A percentile compares a stretch with the other conserved stretches of the same genome.
These are phyloP conservation scores for Calvatia gigantea DNA, from an alignment of 768 basidiomycete species.

Conservation along the genomic window DNA sequence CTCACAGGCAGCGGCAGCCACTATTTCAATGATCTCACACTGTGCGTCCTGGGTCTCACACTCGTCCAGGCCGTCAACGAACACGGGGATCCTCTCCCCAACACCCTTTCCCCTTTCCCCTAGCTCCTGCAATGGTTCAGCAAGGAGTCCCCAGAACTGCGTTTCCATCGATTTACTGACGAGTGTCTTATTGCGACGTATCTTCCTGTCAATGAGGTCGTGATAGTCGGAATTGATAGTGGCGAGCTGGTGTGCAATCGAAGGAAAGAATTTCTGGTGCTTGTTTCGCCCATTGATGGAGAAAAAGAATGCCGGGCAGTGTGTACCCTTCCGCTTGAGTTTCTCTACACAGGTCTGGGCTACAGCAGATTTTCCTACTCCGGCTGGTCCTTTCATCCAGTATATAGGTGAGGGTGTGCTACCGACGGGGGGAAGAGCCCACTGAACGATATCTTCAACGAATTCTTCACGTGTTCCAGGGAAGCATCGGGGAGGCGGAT, in stretches of 20 bases:
- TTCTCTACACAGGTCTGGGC: neutral
- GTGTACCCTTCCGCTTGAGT: neutral
- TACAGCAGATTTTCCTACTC: neutral
- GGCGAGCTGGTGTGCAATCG: constrained; percentile 8
- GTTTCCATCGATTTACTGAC: neutral
- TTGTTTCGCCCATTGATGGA: neutral
- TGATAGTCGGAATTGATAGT: neutral
- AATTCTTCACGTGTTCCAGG: neutral
- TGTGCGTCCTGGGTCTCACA: neutral
- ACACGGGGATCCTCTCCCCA: neutral
- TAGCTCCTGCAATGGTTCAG: neutral
- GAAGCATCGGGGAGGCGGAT: neutral
- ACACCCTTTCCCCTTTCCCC: neutral
- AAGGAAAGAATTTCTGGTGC: neutral
- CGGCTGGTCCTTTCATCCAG: neutral
- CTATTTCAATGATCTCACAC: neutral
- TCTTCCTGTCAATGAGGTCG: neutral
- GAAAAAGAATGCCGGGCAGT: constrained; percentile 6
- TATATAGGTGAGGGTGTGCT: neutral
- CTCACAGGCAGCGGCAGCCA: neutral
- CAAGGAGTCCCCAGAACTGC: neutral
- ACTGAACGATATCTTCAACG: constrained; percentile 7
- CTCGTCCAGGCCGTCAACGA: neutral
- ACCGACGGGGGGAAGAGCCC: neutral
- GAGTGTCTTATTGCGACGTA: neutral